Conservation (phyloP, 2,329 filamentous ascomycete genomes). For the Aspergillus quadrilineatus region DNA sequence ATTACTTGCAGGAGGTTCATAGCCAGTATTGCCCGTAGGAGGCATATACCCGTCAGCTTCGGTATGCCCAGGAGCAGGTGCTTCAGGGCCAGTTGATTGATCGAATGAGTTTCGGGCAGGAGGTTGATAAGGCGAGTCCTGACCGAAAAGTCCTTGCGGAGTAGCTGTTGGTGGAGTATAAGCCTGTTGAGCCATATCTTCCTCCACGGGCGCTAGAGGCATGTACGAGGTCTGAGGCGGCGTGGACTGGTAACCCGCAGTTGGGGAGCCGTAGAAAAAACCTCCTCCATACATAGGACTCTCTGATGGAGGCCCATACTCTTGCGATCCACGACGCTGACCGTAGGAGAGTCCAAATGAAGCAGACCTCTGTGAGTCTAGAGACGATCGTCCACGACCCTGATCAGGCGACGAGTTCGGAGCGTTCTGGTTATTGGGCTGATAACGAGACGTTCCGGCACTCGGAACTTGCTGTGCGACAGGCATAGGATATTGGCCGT, state of each 20-base stretch:
- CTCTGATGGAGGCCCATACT: slow-evolving; percentile 36
- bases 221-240: slow-evolving; percentile 40
- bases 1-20: slow-evolving; percentile 42
- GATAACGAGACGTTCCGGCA: slow-evolving; percentile 43
- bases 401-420: slow-evolving; percentile 55
- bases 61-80: slow-evolving; percentile 23
- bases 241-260: slow-evolving; percentile 36
- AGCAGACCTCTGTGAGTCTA: slow-evolving; percentile 47
- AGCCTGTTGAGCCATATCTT: slow-evolving; percentile 32
- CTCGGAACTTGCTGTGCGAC: slow-evolving; percentile 34
- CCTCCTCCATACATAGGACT: slow-evolving; percentile 33
- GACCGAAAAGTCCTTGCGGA: slow-evolving; percentile 25
- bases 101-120: slow-evolving; percentile 20
- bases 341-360: slow-evolving; percentile 35
- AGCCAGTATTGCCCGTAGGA: slow-evolving; percentile 27
- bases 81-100: slow-evolving; percentile 23
- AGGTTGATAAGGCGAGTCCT: slow-evolving; percentile 32
- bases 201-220: slow-evolving; percentile 42
- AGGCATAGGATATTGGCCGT: slow-evolving; percentile 56
- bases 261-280: slow-evolving; percentile 34
- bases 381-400: slow-evolving; percentile 49
- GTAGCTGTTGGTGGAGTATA: slow-evolving; percentile 19
- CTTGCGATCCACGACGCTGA: slow-evolving; percentile 40
- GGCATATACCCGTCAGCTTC: slow-evolving; percentile 36
- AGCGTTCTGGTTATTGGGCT: slow-evolving; percentile 46